Conservation (phyloP, 495 filamentous ascomycete species). For the Aspergillus coremiiformis region DNA sequence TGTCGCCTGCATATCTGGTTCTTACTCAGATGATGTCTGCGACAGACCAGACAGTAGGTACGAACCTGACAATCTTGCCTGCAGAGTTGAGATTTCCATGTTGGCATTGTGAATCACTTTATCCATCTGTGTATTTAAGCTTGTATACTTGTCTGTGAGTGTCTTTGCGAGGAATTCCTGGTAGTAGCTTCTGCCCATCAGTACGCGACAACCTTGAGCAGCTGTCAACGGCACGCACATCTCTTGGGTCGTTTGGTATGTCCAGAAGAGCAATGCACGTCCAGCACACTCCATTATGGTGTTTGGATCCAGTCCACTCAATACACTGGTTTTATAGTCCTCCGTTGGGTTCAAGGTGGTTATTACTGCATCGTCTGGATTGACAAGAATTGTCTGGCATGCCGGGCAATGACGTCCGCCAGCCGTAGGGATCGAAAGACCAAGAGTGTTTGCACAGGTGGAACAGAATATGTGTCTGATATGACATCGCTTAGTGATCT, state of each 20-base stretch:
- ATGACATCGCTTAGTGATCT: not conserved
- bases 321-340: constrained; percentile 86
- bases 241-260: constrained; percentile 85
- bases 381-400: constrained; percentile 61
- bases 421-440: constrained; percentile 52
- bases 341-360: constrained; percentile 77
- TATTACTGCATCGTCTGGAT: constrained; percentile 71
- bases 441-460: constrained; percentile 60
- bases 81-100: constrained; percentile 61
- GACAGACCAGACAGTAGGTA: not conserved
- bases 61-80: constrained; percentile 51
- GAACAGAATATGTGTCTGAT: constrained; percentile 83
- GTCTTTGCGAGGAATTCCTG: constrained; percentile 70
- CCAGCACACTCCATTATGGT: constrained; percentile 88
- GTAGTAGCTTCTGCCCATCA: constrained; percentile 53
- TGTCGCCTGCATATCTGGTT: constrained; percentile 54
- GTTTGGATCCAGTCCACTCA: constrained; percentile 77
- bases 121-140: constrained; percentile 64
- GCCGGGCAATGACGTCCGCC: constrained; percentile 66
- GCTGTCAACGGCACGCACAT: constrained; percentile 47
- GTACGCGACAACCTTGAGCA: not conserved
- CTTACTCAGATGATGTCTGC: constrained; percentile 1
- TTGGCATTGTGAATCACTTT: constrained; percentile 79
- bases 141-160: constrained; percentile 66
- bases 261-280: constrained; percentile 78